A percentile compares a stretch with the other conserved stretches of the same genome.
phyloP scores from a whole-genome alignment of 2,329 filamentous ascomycete genomes.

The Dactylellina leptospora region DNA sequence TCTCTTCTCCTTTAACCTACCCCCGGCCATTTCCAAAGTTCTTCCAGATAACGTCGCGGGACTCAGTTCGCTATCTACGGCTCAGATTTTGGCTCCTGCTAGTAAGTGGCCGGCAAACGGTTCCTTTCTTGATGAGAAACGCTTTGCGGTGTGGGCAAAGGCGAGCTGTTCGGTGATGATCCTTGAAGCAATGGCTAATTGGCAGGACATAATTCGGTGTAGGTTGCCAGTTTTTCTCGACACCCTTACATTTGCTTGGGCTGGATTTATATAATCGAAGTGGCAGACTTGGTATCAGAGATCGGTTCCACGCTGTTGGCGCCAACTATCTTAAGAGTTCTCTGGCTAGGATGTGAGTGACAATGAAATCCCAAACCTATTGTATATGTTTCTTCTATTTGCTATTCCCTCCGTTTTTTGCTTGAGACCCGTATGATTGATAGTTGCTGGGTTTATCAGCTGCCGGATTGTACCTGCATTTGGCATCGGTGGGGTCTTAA shows the following conservation, averaged over 20 bases:
- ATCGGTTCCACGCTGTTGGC: constrained; percentile 74
- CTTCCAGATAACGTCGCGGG: constrained; percentile 63
- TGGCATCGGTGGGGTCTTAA: constrained; percentile 43
- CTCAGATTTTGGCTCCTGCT: constrained; percentile 83
- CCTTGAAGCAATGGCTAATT: neutral
- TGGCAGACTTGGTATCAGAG: constrained; percentile 63
- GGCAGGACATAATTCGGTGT: neutral
- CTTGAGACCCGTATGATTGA: neutral
- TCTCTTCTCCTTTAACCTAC: constrained; percentile 90
- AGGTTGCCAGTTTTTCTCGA: constrained; percentile 73
- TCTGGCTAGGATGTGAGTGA: constrained; percentile 72
- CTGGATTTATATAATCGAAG: constrained; percentile 84
- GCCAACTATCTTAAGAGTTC: constrained; percentile 79
- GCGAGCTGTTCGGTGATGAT: neutral
- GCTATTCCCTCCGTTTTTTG: neutral
- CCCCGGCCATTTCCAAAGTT: constrained; percentile 76
- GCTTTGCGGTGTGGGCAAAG: neutral
- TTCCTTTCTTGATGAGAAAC: neutral
- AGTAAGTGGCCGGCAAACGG: constrained; percentile 63
- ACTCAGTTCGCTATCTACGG: constrained; percentile 67
- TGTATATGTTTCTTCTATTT: neutral
- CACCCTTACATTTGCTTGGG: constrained; percentile 84
- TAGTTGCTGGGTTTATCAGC: constrained; percentile 3
- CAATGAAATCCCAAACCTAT: neutral
- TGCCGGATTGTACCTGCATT: constrained; percentile 53